Percentiles rank a stretch among this genome's conserved stretches.
Evolutionary conservation across 1,284 basidiomycete genomes (phyloP).

Genomic region (Takashimella koratensis): DNA sequence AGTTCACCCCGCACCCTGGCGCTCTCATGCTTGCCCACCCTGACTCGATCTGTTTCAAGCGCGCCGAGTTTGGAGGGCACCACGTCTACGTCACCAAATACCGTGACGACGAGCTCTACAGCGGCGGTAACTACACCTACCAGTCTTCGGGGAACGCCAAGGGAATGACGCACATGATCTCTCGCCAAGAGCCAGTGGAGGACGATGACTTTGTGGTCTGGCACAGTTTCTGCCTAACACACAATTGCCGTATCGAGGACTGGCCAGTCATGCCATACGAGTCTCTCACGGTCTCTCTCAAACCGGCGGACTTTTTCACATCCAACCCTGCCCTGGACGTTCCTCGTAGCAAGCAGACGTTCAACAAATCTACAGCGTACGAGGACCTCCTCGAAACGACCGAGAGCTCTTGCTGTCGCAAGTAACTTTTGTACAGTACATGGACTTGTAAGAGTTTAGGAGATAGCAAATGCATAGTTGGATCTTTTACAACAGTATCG

Average conservation of each 20-base stretch:
- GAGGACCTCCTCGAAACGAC: too few species aligned
- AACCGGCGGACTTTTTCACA: slow-evolving; percentile 82
- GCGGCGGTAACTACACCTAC: slow-evolving; percentile 36
- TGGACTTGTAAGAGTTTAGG: too few species aligned
- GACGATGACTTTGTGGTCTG: slow-evolving; percentile 76
- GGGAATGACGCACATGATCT: slow-evolving; percentile 37
- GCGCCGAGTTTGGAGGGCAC: slow-evolving; percentile 43
- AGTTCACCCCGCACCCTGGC: slow-evolving; percentile 57
- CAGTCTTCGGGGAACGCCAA: slow-evolving; percentile 35
- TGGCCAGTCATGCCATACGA: slow-evolving; percentile 64
- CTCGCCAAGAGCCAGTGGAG: slow-evolving; percentile 45
- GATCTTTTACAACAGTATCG: too few species aligned
- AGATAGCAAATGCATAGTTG: too few species aligned
- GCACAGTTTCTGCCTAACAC: slow-evolving; percentile 64
- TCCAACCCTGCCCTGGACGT: too few species aligned
- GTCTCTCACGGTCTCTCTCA: slow-evolving; percentile 64
- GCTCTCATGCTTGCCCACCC: slow-evolving; percentile 35
- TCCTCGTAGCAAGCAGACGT: too few species aligned
- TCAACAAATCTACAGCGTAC: too few species aligned
- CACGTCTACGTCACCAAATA: slow-evolving; percentile 44
- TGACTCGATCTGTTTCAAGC: slow-evolving; percentile 26
- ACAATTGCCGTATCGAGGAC: slow-evolving; percentile 26
- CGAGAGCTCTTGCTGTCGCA: too few species aligned
- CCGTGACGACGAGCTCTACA: slow-evolving; percentile 42
- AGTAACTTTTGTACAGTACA: too few species aligned